Conservation (phyloP, 2,329 filamentous ascomycete species). For the Onygena corvina region DNA sequence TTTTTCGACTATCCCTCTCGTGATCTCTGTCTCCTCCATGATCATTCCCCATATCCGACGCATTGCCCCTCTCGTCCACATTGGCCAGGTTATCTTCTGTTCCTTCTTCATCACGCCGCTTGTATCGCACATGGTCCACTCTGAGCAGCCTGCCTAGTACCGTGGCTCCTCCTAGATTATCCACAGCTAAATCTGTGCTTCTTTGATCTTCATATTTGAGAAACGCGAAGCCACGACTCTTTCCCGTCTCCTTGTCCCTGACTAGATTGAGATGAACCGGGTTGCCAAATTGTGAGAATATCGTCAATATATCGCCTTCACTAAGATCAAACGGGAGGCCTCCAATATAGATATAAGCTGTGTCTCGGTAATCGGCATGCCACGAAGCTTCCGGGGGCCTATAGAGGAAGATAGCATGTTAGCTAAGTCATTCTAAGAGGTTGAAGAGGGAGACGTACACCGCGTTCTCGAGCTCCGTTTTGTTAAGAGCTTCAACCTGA, state of each 20-base stretch:
- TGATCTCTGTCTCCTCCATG: constrained; percentile 28
- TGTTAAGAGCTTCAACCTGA: constrained; percentile 83
- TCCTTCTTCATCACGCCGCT: constrained; percentile 61
- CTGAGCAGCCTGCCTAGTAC: constrained; percentile 68
- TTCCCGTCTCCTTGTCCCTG: constrained; percentile 91
- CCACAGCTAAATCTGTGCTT: constrained; percentile 88
- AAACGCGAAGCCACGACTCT: constrained; percentile 88
- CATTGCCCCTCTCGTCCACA: constrained; percentile 28
- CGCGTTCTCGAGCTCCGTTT: constrained; percentile 82
- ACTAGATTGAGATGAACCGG: constrained; percentile 85
- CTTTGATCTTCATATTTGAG: constrained; percentile 97
- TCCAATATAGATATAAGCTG: constrained; percentile 92
- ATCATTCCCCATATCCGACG: constrained; percentile 23
- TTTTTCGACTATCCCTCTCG: background rate
- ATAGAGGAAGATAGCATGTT: constrained; percentile 2
- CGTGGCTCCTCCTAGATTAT: constrained; percentile 80
- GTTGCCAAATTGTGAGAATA: constrained; percentile 95
- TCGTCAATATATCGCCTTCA: constrained; percentile 89
- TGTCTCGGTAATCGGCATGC: constrained; percentile 96
- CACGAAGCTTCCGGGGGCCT: constrained; percentile 79
- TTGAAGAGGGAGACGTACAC: constrained; percentile 43
- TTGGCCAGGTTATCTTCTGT: constrained; percentile 40
- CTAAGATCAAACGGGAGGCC: constrained; percentile 84
- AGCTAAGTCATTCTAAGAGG: background rate
- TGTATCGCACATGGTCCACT: constrained; percentile 90